Conservation (phyloP, 495 filamentous ascomycete genomes). For the Mytilinidion resinicola region DNA sequence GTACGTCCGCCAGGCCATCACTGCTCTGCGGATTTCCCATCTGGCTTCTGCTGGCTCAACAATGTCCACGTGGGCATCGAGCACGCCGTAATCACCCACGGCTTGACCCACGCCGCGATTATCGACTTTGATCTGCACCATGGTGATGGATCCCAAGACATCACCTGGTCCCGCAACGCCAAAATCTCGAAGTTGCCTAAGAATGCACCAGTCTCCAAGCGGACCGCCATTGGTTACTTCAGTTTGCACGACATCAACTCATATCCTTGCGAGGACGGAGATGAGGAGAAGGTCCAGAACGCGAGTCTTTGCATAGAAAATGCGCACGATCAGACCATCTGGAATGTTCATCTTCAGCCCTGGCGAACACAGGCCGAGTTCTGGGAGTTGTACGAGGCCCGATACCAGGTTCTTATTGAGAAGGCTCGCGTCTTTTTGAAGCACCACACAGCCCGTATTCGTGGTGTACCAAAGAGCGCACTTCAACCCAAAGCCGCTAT, state of each 20-base stretch:
- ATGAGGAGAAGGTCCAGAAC: constrained; percentile 81
- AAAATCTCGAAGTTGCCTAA: constrained; percentile 51
- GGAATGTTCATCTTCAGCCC: constrained; percentile 89
- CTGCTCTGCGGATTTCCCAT: constrained; percentile 79
- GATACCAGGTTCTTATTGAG: constrained; percentile 67
- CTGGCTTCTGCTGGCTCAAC: constrained; percentile 97
- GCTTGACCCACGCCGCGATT: constrained; percentile 88
- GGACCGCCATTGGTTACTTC: constrained; percentile 86
- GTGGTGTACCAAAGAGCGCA: constrained; percentile 42
- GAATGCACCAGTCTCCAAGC: constrained; percentile 64
- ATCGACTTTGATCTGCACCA: constrained; percentile 97
- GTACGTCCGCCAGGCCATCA: constrained; percentile 90
- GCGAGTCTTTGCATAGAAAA: constrained; percentile 89
- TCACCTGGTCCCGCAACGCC: constrained; percentile 80
- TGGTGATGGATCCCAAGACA: constrained; percentile 89
- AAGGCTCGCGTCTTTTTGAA: constrained; percentile 74
- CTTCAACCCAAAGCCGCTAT: constrained; percentile 70
- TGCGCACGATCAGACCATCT: constrained; percentile 84
- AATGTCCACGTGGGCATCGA: constrained; percentile 97
- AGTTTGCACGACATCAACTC: constrained; percentile 97
- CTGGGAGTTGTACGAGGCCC: constrained; percentile 74
- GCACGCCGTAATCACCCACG: constrained; percentile 73
- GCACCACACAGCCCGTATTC: constrained; percentile 57
- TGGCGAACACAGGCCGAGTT: constrained; percentile 81
- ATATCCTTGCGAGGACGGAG: constrained; percentile 86